These are phyloP conservation scores for Fusarium beomiforme DNA, from an alignment of 2,329 filamentous ascomycete genomes.

Conservation along the genomic window DNA sequence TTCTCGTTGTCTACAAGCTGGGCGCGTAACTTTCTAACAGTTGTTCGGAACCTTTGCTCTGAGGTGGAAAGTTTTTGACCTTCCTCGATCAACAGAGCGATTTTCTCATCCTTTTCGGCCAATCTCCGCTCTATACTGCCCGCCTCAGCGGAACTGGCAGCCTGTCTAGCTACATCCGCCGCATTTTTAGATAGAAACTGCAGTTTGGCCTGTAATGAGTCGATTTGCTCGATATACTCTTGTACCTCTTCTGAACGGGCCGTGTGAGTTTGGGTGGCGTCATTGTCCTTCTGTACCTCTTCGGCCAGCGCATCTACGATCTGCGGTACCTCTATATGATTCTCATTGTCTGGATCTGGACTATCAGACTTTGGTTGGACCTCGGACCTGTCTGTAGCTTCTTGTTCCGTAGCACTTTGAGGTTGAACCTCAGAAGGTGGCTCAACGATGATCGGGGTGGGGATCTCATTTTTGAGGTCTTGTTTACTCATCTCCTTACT, in stretches of 20 bases:
- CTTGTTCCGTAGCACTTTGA: not conserved
- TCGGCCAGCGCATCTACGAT: not conserved
- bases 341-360: not conserved
- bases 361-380: not conserved
- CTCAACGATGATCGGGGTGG: conserved; percentile 16
- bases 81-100: conserved; percentile 90
- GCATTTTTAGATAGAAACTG: conserved; percentile 87
- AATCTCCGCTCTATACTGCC: conserved; percentile 81
- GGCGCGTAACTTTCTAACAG: conserved; percentile 81
- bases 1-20: conserved; percentile 75
- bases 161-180: conserved; percentile 77
- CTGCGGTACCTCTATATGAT: not conserved
- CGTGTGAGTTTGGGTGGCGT: conserved; percentile 40
- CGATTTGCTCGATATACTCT: conserved; percentile 86
- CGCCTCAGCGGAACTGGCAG: conserved; percentile 67
- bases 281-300: conserved; percentile 17
- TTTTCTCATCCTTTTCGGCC: conserved; percentile 89
- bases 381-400: not conserved
- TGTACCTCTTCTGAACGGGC: conserved; percentile 82
- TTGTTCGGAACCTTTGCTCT: conserved; percentile 84
- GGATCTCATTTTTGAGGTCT: not conserved
- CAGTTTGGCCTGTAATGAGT: conserved; percentile 90
- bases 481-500: conserved; percentile 1
- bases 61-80: conserved; percentile 87
- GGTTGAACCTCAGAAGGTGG: not conserved